A percentile compares a stretch with the other conserved stretches of the same genome.
phyloP scores from a whole-genome alignment of 768 basidiomycete species.

The Scleroderma bovista region DNA sequence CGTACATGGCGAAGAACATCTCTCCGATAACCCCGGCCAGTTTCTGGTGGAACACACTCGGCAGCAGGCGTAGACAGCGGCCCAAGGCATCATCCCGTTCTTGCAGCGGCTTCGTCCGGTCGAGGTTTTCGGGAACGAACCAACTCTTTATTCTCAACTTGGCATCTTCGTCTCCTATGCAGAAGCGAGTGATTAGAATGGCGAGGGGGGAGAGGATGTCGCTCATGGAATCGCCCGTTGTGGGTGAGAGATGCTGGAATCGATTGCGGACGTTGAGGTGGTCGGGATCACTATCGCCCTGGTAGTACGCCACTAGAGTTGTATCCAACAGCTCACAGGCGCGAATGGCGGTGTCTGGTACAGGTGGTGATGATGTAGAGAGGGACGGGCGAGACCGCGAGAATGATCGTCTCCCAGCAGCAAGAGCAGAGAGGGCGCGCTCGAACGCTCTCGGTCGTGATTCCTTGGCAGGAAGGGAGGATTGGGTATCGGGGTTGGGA shows the following conservation, averaged over 20 bases:
- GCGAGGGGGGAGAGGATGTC: conserved; percentile 74
- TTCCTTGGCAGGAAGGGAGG: conserved; percentile 13
- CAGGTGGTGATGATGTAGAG: conserved; percentile 18
- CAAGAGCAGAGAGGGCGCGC: conserved; percentile 22
- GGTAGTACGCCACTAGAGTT: conserved; percentile 57
- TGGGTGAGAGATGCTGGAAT: conserved; percentile 11
- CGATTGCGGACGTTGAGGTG: conserved; percentile 51
- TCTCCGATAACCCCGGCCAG: conserved; percentile 80
- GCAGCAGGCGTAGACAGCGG: conserved; percentile 69
- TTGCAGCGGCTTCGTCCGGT: conserved; percentile 75
- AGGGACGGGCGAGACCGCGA: conserved; percentile 45
- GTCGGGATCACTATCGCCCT: conserved; percentile 58
- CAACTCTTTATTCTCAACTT: conserved; percentile 54
- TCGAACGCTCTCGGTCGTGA: conserved; percentile 19
- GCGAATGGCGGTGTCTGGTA: conserved; percentile 51
- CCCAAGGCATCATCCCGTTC: conserved; percentile 70
- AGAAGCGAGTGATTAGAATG: conserved; percentile 68
- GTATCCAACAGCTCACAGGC: conserved; percentile 65
- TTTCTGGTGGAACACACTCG: conserved; percentile 65
- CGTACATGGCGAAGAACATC: conserved; percentile 79
- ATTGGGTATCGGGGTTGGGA: conserved; percentile 1
- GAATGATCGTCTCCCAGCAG: conserved; percentile 25
- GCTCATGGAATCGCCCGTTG: conserved; percentile 57
- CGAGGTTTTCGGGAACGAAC: conserved; percentile 74
- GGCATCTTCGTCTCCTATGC: conserved; percentile 54